Evolutionary conservation across 1,284 basidiomycete genomes (phyloP).

Genomic region (Trichosporon sp.): DNA sequence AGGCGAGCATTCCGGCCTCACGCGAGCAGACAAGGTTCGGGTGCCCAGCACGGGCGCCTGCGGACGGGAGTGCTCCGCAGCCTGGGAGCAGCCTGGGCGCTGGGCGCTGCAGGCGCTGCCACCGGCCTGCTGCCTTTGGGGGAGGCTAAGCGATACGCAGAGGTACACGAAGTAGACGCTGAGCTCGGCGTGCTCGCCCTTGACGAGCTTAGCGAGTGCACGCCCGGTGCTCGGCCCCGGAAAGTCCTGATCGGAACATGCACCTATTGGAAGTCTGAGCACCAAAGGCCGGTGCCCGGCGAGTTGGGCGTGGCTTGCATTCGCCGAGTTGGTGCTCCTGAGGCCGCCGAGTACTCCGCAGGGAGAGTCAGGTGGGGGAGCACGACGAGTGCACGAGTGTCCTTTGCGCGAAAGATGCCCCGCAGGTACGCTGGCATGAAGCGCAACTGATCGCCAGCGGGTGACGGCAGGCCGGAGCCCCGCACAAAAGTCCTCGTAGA

Average conservation of each 20-base stretch:
- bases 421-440: not conserved
- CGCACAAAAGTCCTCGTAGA: not conserved
- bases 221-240: too few relatives aligned
- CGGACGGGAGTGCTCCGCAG: not conserved
- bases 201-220: not conserved
- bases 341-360: not conserved
- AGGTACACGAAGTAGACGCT: too few relatives aligned
- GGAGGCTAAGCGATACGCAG: too few relatives aligned
- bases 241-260: not conserved
- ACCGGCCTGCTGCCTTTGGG: too few relatives aligned
- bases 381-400: too few relatives aligned
- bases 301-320: not conserved
- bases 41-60: not conserved
- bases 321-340: not conserved
- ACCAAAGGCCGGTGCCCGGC: not conserved
- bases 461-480: not conserved
- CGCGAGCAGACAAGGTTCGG: not conserved
- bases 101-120: not conserved
- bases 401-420: not conserved
- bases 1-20: not conserved
- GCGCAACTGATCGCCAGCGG: not conserved
- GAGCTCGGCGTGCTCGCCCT: too few relatives aligned
- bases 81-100: too few relatives aligned
- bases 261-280: not conserved
- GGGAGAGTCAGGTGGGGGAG: not conserved